Evolutionary conservation across 108 stramenopile species (phyloP).

Genomic region (Pseudonitzschia delicatissima): DNA sequence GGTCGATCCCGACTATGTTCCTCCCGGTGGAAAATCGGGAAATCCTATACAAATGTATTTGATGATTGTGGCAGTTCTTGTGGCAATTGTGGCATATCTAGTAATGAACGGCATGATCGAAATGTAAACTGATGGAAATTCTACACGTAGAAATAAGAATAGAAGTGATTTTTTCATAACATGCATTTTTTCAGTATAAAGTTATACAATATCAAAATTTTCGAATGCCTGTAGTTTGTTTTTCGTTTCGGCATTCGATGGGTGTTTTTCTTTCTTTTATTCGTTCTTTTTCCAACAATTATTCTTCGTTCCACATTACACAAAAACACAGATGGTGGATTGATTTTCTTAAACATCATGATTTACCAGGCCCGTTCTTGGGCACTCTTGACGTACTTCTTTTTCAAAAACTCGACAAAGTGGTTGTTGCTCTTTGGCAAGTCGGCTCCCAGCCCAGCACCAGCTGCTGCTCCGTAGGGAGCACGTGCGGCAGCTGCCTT

Average conservation of each 20-base stretch:
- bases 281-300: too few relatives aligned
- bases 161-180: background rate
- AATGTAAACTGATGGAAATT: too few relatives aligned
- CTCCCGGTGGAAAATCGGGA: slow-evolving; percentile 9
- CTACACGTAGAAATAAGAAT: too few relatives aligned
- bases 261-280: too few relatives aligned
- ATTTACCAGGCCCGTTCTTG: slow-evolving; percentile 6
- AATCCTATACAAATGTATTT: background rate
- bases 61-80: background rate
- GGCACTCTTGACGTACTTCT: background rate
- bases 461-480: background rate
- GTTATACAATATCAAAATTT: too few relatives aligned
- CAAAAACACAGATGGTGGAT: too few relatives aligned
- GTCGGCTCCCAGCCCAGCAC: background rate
- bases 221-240: too few relatives aligned
- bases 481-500: background rate
- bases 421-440: background rate
- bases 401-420: slow-evolving; percentile 10
- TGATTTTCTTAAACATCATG: too few relatives aligned
- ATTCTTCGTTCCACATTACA: too few relatives aligned
- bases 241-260: too few relatives aligned
- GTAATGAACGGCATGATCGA: background rate
- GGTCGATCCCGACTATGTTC: slow-evolving; percentile 31
- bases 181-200: too few relatives aligned
- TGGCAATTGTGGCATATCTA: slow-evolving; percentile 1